Evolutionary conservation across 108 stramenopile genomes (phyloP), one percentile per base, ranked within the genome.

Genomic region (Stephanodiscus minutulus): DNA sequence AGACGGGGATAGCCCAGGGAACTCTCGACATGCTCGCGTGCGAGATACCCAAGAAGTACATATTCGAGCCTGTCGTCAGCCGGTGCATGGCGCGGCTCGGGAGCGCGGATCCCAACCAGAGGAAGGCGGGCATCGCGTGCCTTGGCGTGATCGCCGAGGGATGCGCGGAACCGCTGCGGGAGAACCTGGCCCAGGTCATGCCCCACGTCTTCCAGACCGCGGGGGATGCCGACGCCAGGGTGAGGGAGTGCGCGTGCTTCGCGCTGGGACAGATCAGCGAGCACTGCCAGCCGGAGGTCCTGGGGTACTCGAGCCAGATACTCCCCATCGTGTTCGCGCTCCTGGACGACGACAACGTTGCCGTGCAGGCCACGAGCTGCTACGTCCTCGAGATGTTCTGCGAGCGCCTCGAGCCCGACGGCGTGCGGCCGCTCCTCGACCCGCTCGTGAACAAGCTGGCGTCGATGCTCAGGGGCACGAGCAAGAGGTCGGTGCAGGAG

Each of bases 341-440:
- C 24, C 71, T 99, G 39, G 96, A 98, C 63, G 98, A 99, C 79
- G 77, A 88, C 57, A 82, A 74, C 46, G 82, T 93, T 31, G 89
- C 93, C 25, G 92, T 96, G 18, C 93, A 97, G 76, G 94, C 95
- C 10, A 96, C 96, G 1, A 89, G 91, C 28, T 98, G 98, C 77
- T 97, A 99, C 78, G 97, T 99, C 5, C 83, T 99, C 72, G 98
- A 99, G 83, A 98, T 96, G 94, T 99, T 99, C 80, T 98, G 97
- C 56, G 98, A 99, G 83, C 82, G 95, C 56, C 82, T 99, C 82
- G 95, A 98, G 68, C 94, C 97, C 12, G 88, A 93, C 41, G 93
- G 92, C 13, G 88, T 99, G 55, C 85, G 92, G 39, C 97, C 97
- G 4, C 66, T 97, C 64, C 81, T 99, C 12, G 91, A 93, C 64